Evolutionary conservation across 2,329 filamentous ascomycete genomes (phyloP).

Genomic region (Aureobasidium sp.): DNA sequence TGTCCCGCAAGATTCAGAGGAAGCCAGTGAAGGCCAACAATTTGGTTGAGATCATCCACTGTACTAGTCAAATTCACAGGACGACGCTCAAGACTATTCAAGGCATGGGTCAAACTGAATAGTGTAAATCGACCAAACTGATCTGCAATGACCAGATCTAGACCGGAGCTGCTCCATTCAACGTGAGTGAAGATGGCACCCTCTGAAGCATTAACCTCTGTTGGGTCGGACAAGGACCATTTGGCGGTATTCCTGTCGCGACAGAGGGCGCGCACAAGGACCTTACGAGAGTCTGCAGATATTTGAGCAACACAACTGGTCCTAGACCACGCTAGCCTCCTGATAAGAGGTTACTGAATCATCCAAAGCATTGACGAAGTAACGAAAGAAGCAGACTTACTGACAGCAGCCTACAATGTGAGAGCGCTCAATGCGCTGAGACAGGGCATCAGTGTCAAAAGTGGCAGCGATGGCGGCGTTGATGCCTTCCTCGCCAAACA

Average conservation of each 20-base stretch:
- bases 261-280: slow-evolving; percentile 67
- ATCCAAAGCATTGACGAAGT: not conserved
- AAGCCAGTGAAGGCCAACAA: slow-evolving; percentile 86
- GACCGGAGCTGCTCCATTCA: slow-evolving; percentile 68
- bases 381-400: slow-evolving; percentile 46
- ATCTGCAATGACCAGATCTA: slow-evolving; percentile 80
- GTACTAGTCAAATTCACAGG: slow-evolving; percentile 60
- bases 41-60: slow-evolving; percentile 64
- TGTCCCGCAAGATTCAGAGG: slow-evolving; percentile 31
- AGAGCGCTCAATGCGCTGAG: slow-evolving; percentile 68
- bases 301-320: slow-evolving; percentile 80
- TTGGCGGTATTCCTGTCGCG: slow-evolving; percentile 61
- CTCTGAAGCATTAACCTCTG: slow-evolving; percentile 55
- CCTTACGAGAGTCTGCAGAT: slow-evolving; percentile 58
- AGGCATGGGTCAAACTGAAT: slow-evolving; percentile 59
- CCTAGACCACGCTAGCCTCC: slow-evolving; percentile 81
- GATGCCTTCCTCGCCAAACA: slow-evolving; percentile 62
- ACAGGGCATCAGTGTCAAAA: slow-evolving; percentile 58
- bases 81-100: slow-evolving; percentile 63
- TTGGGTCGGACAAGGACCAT: slow-evolving; percentile 73
- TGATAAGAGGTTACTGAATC: slow-evolving; percentile 30
- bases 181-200: slow-evolving; percentile 68
- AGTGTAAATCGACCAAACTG: slow-evolving; percentile 69
- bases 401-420: slow-evolving; percentile 70
- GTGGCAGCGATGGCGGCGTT: slow-evolving; percentile 52